A percentile compares a stretch with the other conserved stretches of the same genome.
Evolutionary conservation across 805 yeast genomes (phyloP).

Genomic region (Starmerella asiatica): DNA sequence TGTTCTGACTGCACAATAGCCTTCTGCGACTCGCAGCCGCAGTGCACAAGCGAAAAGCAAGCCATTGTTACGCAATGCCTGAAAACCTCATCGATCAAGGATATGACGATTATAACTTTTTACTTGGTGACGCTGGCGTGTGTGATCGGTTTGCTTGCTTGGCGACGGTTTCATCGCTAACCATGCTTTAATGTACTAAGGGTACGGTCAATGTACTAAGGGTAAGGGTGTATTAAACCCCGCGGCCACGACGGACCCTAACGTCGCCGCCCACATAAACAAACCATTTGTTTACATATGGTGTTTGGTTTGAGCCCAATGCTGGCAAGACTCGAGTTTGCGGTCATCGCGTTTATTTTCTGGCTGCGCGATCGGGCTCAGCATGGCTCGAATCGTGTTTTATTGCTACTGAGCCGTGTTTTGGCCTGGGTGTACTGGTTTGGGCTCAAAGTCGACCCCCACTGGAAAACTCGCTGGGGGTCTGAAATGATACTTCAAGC

Average conservation of each 20-base stretch:
- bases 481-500: constrained; percentile 3
- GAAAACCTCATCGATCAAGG: constrained; percentile 9
- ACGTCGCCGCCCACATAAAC: too few species aligned
- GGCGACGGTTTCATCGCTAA: neutral
- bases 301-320: too few species aligned
- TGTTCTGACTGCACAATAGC: constrained; percentile 11
- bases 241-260: too few species aligned
- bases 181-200: too few species aligned
- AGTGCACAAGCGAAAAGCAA: constrained; percentile 1
- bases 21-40: constrained; percentile 5
- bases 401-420: neutral
- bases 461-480: constrained; percentile 7
- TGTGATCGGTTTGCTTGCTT: neutral
- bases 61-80: constrained; percentile 10
- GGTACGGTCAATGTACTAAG: too few species aligned
- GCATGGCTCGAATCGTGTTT: neutral
- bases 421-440: neutral
- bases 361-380: neutral
- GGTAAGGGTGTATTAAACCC: too few species aligned
- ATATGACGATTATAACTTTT: constrained; percentile 4
- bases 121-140: constrained; percentile 1
- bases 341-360: too few species aligned
- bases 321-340: too few species aligned
- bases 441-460: constrained; percentile 1
- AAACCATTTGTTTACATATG: too few species aligned